Base-by-base conservation (phyloP, 1,284 basidiomycete species). In the Vanrija sp. region DNA sequence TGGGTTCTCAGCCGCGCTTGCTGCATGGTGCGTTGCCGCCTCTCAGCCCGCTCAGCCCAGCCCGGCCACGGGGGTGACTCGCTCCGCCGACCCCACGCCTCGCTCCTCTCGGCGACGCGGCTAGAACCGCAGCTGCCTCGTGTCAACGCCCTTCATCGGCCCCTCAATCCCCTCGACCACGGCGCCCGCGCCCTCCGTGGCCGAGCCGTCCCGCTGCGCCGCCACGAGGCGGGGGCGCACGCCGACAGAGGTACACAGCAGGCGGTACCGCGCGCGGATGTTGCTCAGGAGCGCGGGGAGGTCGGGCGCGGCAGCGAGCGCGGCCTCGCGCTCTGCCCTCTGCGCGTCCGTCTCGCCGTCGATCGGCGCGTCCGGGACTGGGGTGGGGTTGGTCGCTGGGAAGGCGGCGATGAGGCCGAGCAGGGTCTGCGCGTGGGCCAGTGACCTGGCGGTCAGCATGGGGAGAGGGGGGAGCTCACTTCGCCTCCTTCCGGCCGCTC, bases 231-330 rank as follows among this genome's bases (percentile, higher is more conserved):
- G 56, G 0, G 89, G 85, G 35, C 84, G 78, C 8, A 90, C 80
- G 35, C 88, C 88, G n/a, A 97, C 78, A 0, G 83, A 83, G 0
- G 91, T 84, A 65, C 93, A 97, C 19, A 92, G 82, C 0, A 85
- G 81, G 64, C 87, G 87, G 76, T 97, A 96, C 62, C 89, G 82
- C 3, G 92, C 89, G 27, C 91, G 84, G 58, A 96, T 94, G 61
- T 88, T 85, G 39, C 85, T 83, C 55, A 95, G 83, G 22, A 93
- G 82, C 51, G 83, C 83, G 10, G 84, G 76, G 24, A 90, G 62
- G 41, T 87, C 84, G 1, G 46, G 47, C 7, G 25, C 44, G 18
- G 78, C 42, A 0, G 22, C 39, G 16, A 18, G 41, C 2, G 31
- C 41, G 0, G 39, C 55, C 4, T 20, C 39, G 1, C 25, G 41